phyloP scores from a whole-genome alignment of 768 basidiomycete genomes.

The Suillus occidentalis region DNA sequence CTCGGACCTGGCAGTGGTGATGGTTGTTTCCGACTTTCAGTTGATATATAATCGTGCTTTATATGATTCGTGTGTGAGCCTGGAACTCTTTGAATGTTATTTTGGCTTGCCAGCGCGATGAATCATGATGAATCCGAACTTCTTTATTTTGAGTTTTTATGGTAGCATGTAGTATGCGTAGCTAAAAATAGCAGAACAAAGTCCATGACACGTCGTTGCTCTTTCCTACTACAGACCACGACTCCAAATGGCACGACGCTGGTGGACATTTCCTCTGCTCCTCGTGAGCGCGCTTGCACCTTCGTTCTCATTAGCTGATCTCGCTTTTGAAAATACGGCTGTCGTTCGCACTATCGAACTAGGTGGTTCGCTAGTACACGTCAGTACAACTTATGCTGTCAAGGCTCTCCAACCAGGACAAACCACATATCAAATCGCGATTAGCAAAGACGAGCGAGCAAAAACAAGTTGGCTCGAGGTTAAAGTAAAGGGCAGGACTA shows the following conservation, averaged over 20 bases:
- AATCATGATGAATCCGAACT: background rate
- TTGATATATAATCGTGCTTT: constrained; percentile 2
- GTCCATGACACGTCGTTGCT: constrained; percentile 21
- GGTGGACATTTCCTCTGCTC: constrained; percentile 49
- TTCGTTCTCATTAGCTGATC: constrained; percentile 39
- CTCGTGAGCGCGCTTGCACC: constrained; percentile 41
- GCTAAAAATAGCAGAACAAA: constrained; percentile 19
- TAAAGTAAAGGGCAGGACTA: constrained; percentile 70
- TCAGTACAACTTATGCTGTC: constrained; percentile 87
- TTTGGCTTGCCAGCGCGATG: background rate
- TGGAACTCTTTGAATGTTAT: background rate
- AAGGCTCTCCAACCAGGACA: constrained; percentile 65
- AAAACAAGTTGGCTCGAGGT: constrained; percentile 79
- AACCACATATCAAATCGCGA: constrained; percentile 65
- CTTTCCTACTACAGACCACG: constrained; percentile 25
- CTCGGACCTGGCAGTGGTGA: constrained; percentile 80
- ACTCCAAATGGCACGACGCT: constrained; percentile 43
- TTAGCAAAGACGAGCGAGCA: constrained; percentile 60
- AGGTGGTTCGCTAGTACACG: constrained; percentile 82
- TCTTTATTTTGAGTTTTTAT: background rate
- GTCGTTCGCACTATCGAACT: constrained; percentile 89
- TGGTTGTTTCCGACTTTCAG: constrained; percentile 10
- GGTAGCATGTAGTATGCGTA: background rate
- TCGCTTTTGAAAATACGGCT: constrained; percentile 84
- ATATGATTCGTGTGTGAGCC: background rate